These are phyloP conservation scores for Dendrobium catenatum DNA, from an alignment of 106 monocot genomes.

Conservation along the genomic window DNA sequence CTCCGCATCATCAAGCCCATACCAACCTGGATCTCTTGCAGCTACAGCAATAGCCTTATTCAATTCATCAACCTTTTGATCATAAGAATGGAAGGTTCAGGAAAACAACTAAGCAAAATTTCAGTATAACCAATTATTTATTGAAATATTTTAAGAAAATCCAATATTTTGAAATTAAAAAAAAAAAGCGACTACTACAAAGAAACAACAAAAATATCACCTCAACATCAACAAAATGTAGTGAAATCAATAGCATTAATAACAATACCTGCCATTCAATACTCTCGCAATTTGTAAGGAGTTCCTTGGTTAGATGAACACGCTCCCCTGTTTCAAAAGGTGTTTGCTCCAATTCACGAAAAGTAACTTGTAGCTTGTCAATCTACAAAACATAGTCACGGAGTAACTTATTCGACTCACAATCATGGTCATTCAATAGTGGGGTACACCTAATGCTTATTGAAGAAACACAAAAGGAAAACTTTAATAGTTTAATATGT, in stretches of 20 bases:
- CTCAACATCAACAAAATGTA: neutral
- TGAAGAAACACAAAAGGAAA: neutral
- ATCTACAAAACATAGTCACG: constrained; percentile 33
- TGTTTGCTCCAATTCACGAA: constrained; percentile 49
- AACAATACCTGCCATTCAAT: constrained; percentile 21
- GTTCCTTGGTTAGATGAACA: constrained; percentile 62
- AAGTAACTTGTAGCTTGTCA: constrained; percentile 57
- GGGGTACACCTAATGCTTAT: neutral
- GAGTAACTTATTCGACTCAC: neutral
- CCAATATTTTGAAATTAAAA: no score
- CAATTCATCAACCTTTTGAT: constrained; percentile 76
- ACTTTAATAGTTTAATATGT: neutral
- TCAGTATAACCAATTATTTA: neutral
- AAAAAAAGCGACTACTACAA: neutral
- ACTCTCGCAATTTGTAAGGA: constrained; percentile 20
- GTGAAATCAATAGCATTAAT: neutral
- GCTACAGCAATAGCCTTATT: constrained; percentile 86
- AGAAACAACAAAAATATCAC: neutral
- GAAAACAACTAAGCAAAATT: no score
- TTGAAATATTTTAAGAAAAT: neutral
- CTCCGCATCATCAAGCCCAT: constrained; percentile 78
- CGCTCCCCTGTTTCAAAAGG: constrained; percentile 49
- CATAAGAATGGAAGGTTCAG: neutral
- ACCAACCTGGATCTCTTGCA: constrained; percentile 74
- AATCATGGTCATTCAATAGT: neutral